phyloP scores from a whole-genome alignment of 257 asterid species.

The Nicotiana noctiflora region DNA sequence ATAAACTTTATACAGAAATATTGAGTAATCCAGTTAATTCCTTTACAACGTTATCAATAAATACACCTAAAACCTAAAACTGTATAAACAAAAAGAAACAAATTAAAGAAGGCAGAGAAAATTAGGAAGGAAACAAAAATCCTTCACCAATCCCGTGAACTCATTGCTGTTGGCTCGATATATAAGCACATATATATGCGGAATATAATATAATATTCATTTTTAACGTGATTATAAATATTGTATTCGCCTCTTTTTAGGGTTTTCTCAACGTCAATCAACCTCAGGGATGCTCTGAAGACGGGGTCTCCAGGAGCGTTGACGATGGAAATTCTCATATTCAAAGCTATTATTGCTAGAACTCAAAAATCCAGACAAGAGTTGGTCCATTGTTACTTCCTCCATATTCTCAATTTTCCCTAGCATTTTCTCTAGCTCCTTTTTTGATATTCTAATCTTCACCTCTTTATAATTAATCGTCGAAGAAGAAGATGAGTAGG shows the following conservation, averaged over 20 bases:
- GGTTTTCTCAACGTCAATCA: not conserved
- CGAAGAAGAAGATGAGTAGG: not conserved
- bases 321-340: not conserved
- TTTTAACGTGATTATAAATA: not conserved
- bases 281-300: constrained; percentile 16
- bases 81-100: not conserved
- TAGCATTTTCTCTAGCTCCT: constrained; percentile 6
- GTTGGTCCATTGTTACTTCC: not conserved
- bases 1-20: not conserved
- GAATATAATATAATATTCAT: not conserved
- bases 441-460: constrained; percentile 5
- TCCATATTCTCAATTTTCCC: not conserved
- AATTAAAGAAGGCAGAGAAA: not conserved
- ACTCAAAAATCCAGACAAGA: not conserved
- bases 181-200: not conserved
- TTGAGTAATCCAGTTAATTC: no score
- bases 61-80: not conserved
- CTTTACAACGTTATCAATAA: not conserved
- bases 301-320: constrained; percentile 14
- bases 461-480: not conserved
- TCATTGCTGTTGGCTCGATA: not conserved
- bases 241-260: not conserved
- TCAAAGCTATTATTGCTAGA: not conserved
- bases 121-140: no score
- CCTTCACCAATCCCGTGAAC: not conserved